These are phyloP conservation scores for Mucor indicus DNA, from an alignment of 371 early-diverging fungal genomes.

Conservation along the genomic window DNA sequence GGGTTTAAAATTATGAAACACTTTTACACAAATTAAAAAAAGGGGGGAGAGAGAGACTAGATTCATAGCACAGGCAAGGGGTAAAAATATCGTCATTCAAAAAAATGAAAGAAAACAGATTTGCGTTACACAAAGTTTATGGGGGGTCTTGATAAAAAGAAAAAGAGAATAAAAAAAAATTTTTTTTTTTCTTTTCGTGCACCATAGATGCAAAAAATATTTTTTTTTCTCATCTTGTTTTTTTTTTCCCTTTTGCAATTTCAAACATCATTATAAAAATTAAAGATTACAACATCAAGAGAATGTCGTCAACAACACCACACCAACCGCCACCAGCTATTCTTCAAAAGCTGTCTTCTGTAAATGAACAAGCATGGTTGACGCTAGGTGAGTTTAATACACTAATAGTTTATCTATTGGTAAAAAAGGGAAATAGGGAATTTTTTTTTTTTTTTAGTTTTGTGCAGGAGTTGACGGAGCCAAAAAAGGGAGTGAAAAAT, in stretches of 20 bases:
- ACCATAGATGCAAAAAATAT: too few relatives aligned
- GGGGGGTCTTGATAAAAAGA: too few relatives aligned
- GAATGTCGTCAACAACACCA: slow-evolving; percentile 1
- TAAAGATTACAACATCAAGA: neutral
- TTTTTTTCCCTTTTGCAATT: neutral
- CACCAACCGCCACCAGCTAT: slow-evolving; percentile 18
- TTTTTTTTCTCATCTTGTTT: slow-evolving; percentile 19
- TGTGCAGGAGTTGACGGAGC: slow-evolving; percentile 10
- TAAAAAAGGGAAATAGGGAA: neutral
- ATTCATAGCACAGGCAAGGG: too few relatives aligned
- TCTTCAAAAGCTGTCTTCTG: slow-evolving; percentile 60
- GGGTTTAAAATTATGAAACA: too few relatives aligned
- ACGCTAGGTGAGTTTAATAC: slow-evolving; percentile 67
- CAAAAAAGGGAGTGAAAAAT: slow-evolving; percentile 9
- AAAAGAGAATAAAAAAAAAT: too few relatives aligned
- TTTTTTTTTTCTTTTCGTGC: slow-evolving; percentile 1
- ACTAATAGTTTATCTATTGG: neutral
- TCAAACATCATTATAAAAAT: too few relatives aligned
- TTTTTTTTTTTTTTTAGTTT: slow-evolving; percentile 7
- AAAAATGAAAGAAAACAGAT: too few relatives aligned
- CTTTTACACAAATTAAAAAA: too few relatives aligned
- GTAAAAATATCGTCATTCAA: too few relatives aligned
- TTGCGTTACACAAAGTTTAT: too few relatives aligned
- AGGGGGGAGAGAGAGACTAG: too few relatives aligned
- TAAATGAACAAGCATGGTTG: slow-evolving; percentile 79